Conservation (phyloP, 208 protist species). For the Naegleria gruberi region DNA sequence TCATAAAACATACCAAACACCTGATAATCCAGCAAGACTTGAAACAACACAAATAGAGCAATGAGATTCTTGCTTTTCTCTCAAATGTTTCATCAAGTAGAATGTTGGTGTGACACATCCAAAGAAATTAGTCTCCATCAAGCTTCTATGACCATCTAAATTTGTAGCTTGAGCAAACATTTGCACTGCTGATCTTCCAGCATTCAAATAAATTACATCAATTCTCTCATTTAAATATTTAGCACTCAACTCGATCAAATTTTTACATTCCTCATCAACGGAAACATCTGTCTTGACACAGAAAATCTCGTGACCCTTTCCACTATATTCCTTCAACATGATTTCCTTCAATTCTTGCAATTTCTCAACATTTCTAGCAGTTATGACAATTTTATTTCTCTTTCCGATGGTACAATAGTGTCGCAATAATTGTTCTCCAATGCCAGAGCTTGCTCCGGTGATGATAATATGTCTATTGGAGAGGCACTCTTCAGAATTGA, state of each 20-base stretch:
- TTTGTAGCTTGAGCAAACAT: neutral
- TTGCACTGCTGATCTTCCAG: neutral
- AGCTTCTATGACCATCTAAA: neutral
- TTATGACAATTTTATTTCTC: neutral
- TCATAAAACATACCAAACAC: neutral
- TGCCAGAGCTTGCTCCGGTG: neutral
- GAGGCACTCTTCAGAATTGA: neutral
- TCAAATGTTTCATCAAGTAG: neutral
- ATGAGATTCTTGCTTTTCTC: neutral
- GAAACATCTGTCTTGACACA: slow-evolving; percentile 6
- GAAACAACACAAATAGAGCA: neutral
- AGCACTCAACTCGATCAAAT: neutral
- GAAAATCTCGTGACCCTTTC: neutral
- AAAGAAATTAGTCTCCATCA: slow-evolving; percentile 1
- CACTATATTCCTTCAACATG: neutral
- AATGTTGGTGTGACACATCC: neutral
- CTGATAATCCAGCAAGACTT: neutral
- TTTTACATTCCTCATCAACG: neutral
- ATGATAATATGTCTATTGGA: neutral
- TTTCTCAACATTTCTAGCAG: neutral
- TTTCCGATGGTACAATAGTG: neutral
- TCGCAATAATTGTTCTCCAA: neutral
- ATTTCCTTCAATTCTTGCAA: neutral
- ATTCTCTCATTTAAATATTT: neutral
- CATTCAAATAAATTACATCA: neutral